Evolutionary conservation across 805 yeast genomes (phyloP).

Genomic region (Ogataea angusta): DNA sequence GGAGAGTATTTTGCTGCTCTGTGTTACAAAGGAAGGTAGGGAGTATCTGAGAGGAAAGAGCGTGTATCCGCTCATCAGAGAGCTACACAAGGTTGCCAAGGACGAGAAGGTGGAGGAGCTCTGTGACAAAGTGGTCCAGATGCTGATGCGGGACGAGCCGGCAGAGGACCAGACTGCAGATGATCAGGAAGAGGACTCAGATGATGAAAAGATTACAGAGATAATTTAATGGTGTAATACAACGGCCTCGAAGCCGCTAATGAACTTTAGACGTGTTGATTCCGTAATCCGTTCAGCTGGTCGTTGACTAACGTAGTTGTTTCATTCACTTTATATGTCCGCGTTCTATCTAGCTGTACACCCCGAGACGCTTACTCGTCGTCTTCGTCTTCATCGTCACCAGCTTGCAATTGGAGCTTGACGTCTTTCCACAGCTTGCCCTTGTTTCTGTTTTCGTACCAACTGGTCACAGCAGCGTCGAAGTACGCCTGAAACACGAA

Average conservation of each 20-base stretch:
- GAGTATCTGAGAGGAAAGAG: slow-evolving; percentile 75
- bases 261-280: too few relatives aligned
- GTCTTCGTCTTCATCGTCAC: slow-evolving; percentile 59
- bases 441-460: slow-evolving; percentile 76
- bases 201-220: slow-evolving; percentile 51
- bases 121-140: slow-evolving; percentile 82
- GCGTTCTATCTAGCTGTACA: slow-evolving; percentile 11
- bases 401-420: slow-evolving; percentile 55
- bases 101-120: slow-evolving; percentile 52
- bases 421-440: slow-evolving; percentile 87
- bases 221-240: slow-evolving; percentile 35
- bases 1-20: slow-evolving; percentile 74
- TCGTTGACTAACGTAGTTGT: background rate
- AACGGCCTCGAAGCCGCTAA: too few relatives aligned
- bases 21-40: slow-evolving; percentile 72
- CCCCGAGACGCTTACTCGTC: slow-evolving; percentile 36
- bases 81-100: slow-evolving; percentile 61
- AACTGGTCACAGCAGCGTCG: slow-evolving; percentile 61
- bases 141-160: slow-evolving; percentile 89
- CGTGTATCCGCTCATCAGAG: slow-evolving; percentile 83
- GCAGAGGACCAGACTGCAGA: slow-evolving; percentile 45
- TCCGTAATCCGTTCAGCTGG: background rate
- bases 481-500: slow-evolving; percentile 80
- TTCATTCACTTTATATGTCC: slow-evolving; percentile 4
- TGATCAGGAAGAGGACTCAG: slow-evolving; percentile 45